Percentiles rank a stretch among this genome's conserved stretches.
Conservation (phyloP, 2,329 filamentous ascomycete genomes). For the Penicillium corylophilum region DNA sequence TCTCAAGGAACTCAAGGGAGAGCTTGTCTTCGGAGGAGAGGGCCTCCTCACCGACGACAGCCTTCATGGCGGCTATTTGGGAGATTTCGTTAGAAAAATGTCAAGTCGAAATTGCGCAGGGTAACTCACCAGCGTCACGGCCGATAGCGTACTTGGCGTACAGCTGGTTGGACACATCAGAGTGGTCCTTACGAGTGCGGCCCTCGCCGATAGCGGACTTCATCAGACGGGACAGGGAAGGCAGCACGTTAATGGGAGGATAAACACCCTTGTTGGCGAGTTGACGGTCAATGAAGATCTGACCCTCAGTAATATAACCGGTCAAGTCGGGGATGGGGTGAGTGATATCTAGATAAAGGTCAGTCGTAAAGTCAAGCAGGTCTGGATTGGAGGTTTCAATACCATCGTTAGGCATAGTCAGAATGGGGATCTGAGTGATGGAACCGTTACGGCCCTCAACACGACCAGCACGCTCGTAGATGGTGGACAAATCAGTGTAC, state of each 20-base stretch:
- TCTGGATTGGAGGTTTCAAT: slow-evolving; percentile 9
- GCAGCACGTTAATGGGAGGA: slow-evolving; percentile 97
- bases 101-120: background rate
- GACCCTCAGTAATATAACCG: slow-evolving; percentile 69
- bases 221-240: slow-evolving; percentile 98
- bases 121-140: slow-evolving; percentile 69
- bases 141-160: slow-evolving; percentile 99
- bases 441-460: slow-evolving; percentile 95
- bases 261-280: slow-evolving; percentile 96
- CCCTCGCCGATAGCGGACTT: slow-evolving; percentile 98
- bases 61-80: slow-evolving; percentile 83
- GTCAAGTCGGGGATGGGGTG: slow-evolving; percentile 98
- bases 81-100: background rate
- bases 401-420: slow-evolving; percentile 99
- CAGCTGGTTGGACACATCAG: slow-evolving; percentile 97
- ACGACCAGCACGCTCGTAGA: slow-evolving; percentile 98
- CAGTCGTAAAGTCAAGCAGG: background rate
- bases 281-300: slow-evolving; percentile 95
- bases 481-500: slow-evolving; percentile 99
- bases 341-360: slow-evolving; percentile 69
- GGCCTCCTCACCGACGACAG: slow-evolving; percentile 97
- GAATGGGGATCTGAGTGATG: slow-evolving; percentile 97
- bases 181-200: slow-evolving; percentile 94
- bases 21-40: slow-evolving; percentile 95
- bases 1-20: slow-evolving; percentile 95